Evolutionary conservation across 768 basidiomycete species (phyloP).

Genomic region (Udeniomyces megalosporus): DNA sequence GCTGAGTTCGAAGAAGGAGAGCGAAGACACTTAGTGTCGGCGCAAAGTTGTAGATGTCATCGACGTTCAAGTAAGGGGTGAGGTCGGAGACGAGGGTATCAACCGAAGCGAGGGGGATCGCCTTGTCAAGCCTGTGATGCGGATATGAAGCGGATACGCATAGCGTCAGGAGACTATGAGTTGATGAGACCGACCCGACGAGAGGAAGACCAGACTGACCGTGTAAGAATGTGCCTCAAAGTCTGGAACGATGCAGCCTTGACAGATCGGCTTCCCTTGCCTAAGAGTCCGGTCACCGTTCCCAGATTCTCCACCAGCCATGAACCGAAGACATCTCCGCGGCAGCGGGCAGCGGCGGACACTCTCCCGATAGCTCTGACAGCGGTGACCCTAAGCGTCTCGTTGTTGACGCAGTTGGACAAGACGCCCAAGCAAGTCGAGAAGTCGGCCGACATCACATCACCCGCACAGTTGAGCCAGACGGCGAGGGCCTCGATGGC

Average conservation of each 20-base stretch:
- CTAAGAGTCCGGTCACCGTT: slow-evolving; percentile 56
- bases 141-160: neutral
- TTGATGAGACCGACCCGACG: neutral
- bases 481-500: slow-evolving; percentile 74
- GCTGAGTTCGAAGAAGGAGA: slow-evolving; percentile 39
- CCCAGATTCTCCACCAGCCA: slow-evolving; percentile 72
- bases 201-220: slow-evolving; percentile 33
- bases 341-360: slow-evolving; percentile 35
- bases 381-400: slow-evolving; percentile 29
- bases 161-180: neutral
- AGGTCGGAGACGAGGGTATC: slow-evolving; percentile 49
- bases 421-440: slow-evolving; percentile 24
- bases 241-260: slow-evolving; percentile 67
- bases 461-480: slow-evolving; percentile 72
- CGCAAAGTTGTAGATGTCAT: slow-evolving; percentile 63
- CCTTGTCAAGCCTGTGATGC: neutral
- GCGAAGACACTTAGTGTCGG: slow-evolving; percentile 26
- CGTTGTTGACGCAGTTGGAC: slow-evolving; percentile 26
- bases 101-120: neutral
- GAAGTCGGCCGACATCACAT: slow-evolving; percentile 38
- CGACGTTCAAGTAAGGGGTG: slow-evolving; percentile 52
- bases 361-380: slow-evolving; percentile 71
- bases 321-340: slow-evolving; percentile 24
- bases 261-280: slow-evolving; percentile 59
- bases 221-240: slow-evolving; percentile 51